A percentile compares a stretch with the other conserved stretches of the same genome.
phyloP scores from a whole-genome alignment of 768 basidiomycete genomes.

The Lactarius vividus region DNA sequence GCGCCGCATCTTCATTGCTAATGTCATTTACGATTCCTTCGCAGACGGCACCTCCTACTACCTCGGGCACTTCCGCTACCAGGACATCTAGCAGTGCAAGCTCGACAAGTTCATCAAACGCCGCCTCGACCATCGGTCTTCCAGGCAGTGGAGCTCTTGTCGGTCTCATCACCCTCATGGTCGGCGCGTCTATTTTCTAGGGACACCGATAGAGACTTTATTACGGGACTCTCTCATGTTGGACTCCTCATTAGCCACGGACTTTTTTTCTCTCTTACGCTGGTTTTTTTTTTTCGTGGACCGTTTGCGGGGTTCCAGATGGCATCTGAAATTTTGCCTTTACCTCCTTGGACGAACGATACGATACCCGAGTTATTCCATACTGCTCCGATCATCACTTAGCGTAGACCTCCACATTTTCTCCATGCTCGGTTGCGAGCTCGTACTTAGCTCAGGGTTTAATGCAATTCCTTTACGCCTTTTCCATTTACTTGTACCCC shows the following conservation, averaged over 20 bases:
- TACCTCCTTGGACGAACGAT: neutral
- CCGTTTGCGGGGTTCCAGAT: constrained; percentile 1
- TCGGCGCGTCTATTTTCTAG: constrained; percentile 10
- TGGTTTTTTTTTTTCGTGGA: neutral
- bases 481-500: neutral
- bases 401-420: neutral
- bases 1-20: neutral
- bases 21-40: neutral
- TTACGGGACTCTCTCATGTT: neutral
- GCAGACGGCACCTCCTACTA: constrained; percentile 1
- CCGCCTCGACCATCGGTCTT: neutral
- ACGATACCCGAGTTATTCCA: neutral
- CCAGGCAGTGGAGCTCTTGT: neutral
- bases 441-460: neutral
- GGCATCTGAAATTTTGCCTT: neutral
- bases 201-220: constrained; percentile 4
- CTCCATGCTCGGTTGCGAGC: neutral
- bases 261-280: neutral
- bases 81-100: neutral
- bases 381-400: neutral
- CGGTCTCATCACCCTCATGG: neutral
- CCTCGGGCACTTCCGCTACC: neutral
- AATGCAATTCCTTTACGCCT: neutral
- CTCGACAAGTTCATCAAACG: constrained; percentile 8
- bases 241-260: neutral